Evolutionary conservation across 164 flowering plant species (phyloP).

Genomic region (Macadamia tetraphylla): DNA sequence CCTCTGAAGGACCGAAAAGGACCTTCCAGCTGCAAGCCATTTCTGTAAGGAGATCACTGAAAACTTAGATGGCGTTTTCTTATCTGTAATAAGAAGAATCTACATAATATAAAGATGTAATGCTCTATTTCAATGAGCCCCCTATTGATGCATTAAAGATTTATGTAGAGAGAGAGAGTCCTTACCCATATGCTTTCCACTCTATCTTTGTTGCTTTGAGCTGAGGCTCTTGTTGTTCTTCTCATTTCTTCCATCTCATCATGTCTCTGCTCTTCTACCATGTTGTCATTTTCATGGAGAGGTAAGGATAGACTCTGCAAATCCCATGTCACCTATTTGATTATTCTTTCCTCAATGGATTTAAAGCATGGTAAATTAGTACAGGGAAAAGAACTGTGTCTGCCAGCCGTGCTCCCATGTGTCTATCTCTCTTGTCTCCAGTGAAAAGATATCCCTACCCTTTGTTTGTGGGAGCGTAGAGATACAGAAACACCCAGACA

Average conservation of each 20-base stretch:
- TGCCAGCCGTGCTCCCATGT: too few species aligned
- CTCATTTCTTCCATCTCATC: not conserved
- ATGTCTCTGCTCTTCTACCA: not conserved
- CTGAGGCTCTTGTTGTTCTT: not conserved
- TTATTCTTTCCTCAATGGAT: not conserved
- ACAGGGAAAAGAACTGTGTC: too few species aligned
- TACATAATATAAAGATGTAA: too few species aligned
- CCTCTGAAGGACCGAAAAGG: not conserved
- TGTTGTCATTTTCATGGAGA: not conserved
- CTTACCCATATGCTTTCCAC: constrained; percentile 2
- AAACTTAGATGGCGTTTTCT: not conserved
- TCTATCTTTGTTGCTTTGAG: not conserved
- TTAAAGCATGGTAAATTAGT: not conserved
- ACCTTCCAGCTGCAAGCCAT: not conserved
- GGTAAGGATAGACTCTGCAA: constrained; percentile 1
- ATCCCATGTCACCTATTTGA: not conserved
- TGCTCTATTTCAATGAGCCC: too few species aligned
- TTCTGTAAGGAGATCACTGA: not conserved
- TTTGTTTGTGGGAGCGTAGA: too few species aligned
- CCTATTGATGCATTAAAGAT: not conserved
- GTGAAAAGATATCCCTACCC: too few species aligned
- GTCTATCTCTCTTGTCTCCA: too few species aligned
- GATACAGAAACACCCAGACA: too few species aligned
- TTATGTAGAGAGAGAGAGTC: not conserved
- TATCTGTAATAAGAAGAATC: too few species aligned